Base-by-base conservation (phyloP, 1,284 basidiomycete genomes). In the Mycosarcoma maydis region DNA sequence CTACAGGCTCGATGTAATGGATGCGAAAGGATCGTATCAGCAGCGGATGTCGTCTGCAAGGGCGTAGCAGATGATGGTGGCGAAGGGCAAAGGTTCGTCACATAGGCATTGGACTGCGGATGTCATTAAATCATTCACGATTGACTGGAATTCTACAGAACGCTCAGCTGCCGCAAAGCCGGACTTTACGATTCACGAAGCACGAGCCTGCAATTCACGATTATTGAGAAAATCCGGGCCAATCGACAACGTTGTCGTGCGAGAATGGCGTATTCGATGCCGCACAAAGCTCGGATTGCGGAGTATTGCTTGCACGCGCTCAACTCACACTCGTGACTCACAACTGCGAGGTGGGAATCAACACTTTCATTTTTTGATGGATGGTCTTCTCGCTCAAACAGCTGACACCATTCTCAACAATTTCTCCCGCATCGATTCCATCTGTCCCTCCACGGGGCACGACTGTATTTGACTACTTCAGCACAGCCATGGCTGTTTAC, bases 1-100 rank as follows among this genome's bases (percentile, higher is more conserved):
- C 32, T 40, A 20, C 49, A 42, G n/a, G 20, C 27, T 24, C 33
- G 23, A 48, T 42, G 26, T 24, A 39, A 33, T 54, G 27, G 54
- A 65, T 42, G 61, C 55, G 36, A 53, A 45, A n/a, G n/a, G 22
- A 42, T 46, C 38, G 61, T 49, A 22, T 42, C 42, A 46, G 38
- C 61, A 57, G 51, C 30, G 47, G 49, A 33, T 51, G 61, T 58
- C 61, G 54, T 65, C 61, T 65, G 61, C 61, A 58, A 54, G 50
- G 46, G 36, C 46, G 8, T 22, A 29, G 51, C 65, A 68, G 66
- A 69, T 69, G 59, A 69, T 69, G 66, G 66, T 69, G 66, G 66
- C 66, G 59, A 69, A 50, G 57, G 66, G 59, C 59, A 45, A 46
- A 69, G 59, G 40, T 40, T 26, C 42, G 16, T 22, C 4, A 4